phyloP scores from a whole-genome alignment of 306 rosid species.

The Calophaca sinica region DNA sequence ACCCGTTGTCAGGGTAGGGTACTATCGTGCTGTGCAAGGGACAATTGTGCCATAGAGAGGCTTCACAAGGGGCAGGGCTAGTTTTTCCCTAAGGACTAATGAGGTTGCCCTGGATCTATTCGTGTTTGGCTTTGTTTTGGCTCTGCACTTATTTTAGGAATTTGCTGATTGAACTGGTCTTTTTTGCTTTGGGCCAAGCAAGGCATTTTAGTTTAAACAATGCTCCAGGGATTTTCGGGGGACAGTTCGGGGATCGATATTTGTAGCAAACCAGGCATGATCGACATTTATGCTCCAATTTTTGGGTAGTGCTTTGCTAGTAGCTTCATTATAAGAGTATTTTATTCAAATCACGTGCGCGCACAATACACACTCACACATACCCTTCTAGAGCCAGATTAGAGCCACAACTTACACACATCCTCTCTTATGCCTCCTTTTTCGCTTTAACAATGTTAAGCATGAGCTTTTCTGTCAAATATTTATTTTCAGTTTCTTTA shows the following conservation, averaged over 20 bases:
- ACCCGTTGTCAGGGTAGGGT: not conserved
- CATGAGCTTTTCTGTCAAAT: not conserved
- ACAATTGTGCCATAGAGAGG: not conserved
- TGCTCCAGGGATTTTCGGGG: not conserved
- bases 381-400: constrained; percentile 14
- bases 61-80: not conserved
- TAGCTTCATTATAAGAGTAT: not conserved
- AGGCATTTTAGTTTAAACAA: not conserved
- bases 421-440: constrained; percentile 8
- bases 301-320: not conserved
- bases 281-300: not conserved
- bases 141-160: not conserved
- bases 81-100: not conserved
- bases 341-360: not conserved
- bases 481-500: constrained; percentile 23
- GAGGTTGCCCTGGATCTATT: not conserved
- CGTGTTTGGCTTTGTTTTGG: not conserved
- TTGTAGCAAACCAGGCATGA: not conserved
- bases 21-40: not conserved
- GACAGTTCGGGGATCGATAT: not conserved
- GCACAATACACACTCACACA: not conserved
- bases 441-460: not conserved
- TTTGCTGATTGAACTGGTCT: not conserved
- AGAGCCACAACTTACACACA: not conserved
- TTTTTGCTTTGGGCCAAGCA: not conserved